Evolutionary conservation across 2,329 filamentous ascomycete species (phyloP).

Genomic region (Ophiostoma ulmi): DNA sequence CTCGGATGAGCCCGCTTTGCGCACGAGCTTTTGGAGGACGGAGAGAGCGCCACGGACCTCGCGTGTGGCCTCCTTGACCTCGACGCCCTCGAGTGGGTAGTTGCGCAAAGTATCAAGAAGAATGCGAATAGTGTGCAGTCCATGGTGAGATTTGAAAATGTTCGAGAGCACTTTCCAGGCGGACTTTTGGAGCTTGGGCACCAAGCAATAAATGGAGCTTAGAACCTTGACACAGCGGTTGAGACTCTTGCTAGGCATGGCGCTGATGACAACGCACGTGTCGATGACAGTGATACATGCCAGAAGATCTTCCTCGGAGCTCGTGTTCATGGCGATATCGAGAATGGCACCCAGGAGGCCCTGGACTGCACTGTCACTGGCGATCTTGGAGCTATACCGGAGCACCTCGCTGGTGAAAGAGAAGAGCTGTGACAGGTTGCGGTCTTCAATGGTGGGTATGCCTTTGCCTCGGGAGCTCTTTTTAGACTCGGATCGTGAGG

Average conservation of each 20-base stretch:
- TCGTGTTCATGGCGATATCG: slow-evolving; percentile 63
- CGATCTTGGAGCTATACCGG: slow-evolving; percentile 69
- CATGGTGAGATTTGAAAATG: slow-evolving; percentile 67
- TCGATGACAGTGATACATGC: slow-evolving; percentile 65
- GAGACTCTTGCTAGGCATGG: slow-evolving; percentile 59
- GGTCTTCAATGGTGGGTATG: slow-evolving; percentile 49
- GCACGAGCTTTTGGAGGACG: slow-evolving; percentile 58
- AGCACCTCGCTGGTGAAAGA: slow-evolving; percentile 61
- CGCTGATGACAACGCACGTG: slow-evolving; percentile 65
- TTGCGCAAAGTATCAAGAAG: slow-evolving; percentile 58
- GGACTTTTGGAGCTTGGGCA: slow-evolving; percentile 54
- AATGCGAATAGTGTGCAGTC: slow-evolving; percentile 61
- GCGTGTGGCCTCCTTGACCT: slow-evolving; percentile 48
- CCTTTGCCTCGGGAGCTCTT: slow-evolving; percentile 38
- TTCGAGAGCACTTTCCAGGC: slow-evolving; percentile 68
- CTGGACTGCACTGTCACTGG: slow-evolving; percentile 57
- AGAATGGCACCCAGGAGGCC: slow-evolving; percentile 59
- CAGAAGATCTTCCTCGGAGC: slow-evolving; percentile 57
- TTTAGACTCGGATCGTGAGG: neutral
- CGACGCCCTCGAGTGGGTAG: slow-evolving; percentile 42
- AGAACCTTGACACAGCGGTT: slow-evolving; percentile 64
- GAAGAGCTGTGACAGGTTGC: slow-evolving; percentile 60
- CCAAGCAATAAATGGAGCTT: slow-evolving; percentile 65
- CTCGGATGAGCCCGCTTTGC: slow-evolving; percentile 54
- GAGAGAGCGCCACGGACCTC: slow-evolving; percentile 59